Conservation (phyloP, 2,329 filamentous ascomycete genomes). For the Cladorrhinum sp. region DNA sequence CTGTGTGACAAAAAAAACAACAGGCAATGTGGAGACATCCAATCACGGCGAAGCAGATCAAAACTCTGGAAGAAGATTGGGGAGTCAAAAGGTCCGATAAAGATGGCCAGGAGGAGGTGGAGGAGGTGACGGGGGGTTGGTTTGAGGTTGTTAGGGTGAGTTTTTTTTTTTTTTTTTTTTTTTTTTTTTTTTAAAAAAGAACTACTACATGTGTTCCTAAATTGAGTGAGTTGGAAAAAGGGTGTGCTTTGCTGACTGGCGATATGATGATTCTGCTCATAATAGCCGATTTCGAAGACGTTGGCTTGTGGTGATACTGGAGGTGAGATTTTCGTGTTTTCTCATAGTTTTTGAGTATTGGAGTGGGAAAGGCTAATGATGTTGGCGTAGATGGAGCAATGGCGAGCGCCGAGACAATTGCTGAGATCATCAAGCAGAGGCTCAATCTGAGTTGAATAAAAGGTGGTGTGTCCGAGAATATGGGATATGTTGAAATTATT, state of each 20-base stretch:
- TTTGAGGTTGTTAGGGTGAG: constrained; percentile 43
- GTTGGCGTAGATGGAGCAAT: constrained; percentile 25
- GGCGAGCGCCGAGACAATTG: constrained; percentile 25
- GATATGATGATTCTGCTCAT: neutral
- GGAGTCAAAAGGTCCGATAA: constrained; percentile 42
- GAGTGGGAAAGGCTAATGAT: neutral
- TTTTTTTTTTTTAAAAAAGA: too few species aligned
- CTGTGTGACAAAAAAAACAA: too few species aligned
- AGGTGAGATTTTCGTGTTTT: constrained; percentile 13
- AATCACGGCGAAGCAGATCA: constrained; percentile 70
- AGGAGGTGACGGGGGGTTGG: constrained; percentile 20
- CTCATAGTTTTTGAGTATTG: neutral
- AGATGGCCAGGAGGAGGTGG: too few species aligned
- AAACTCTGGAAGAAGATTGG: constrained; percentile 72
- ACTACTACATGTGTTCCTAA: too few species aligned
- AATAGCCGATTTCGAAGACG: constrained; percentile 48
- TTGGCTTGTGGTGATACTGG: constrained; percentile 74
- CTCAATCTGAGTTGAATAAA: constrained; percentile 37
- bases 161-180: constrained; percentile 50
- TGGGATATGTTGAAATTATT: too few species aligned
- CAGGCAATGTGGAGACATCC: constrained; percentile 82
- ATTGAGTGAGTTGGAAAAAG: neutral
- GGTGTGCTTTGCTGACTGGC: neutral
- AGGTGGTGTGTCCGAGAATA: too few species aligned
- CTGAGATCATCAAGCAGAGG: constrained; percentile 53